Conservation (phyloP, 352 stramenopile species). For the Aphanomyces stellatus region DNA sequence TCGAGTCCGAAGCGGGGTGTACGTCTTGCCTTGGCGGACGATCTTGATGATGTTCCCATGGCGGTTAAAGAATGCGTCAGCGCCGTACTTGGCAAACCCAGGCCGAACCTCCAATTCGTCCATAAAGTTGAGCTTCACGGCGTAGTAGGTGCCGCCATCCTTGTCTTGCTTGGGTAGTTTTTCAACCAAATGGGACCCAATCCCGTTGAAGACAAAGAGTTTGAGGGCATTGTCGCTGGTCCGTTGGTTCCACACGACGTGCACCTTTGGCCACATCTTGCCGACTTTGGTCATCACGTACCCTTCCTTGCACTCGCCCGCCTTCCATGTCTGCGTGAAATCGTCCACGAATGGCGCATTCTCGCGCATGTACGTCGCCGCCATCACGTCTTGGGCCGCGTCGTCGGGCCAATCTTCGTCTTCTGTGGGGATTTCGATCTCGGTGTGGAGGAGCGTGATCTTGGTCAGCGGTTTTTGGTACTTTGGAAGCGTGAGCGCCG, state of each 20-base stretch:
- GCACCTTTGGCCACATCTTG: conserved; percentile 8
- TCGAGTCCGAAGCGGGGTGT: neutral
- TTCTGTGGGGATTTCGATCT: conserved; percentile 5
- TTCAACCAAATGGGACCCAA: neutral
- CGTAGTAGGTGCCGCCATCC: conserved; percentile 4
- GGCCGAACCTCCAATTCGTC: conserved; percentile 1
- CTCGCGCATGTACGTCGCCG: neutral
- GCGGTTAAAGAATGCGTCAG: conserved; percentile 3
- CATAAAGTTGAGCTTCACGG: neutral
- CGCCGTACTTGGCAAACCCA: conserved; percentile 13
- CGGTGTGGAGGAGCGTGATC: neutral
- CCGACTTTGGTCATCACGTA: conserved; percentile 19
- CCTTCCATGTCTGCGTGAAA: neutral
- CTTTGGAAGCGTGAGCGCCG: conserved; percentile 10
- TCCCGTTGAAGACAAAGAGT: conserved; percentile 9
- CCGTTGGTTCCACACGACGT: conserved; percentile 15
- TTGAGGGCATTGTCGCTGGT: conserved; percentile 2
- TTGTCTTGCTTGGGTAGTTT: neutral
- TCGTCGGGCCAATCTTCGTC: conserved; percentile 7
- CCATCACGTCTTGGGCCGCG: neutral
- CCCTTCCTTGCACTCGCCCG: conserved; percentile 12
- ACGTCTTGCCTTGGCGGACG: neutral
- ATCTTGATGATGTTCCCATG: conserved; percentile 12
- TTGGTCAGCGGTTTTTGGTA: conserved; percentile 7
- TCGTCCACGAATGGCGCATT: neutral